Percentiles rank a stretch among this genome's conserved stretches.
Evolutionary conservation across 177 flowering plant species (phyloP).

Genomic region (Vitis hybrid): DNA sequence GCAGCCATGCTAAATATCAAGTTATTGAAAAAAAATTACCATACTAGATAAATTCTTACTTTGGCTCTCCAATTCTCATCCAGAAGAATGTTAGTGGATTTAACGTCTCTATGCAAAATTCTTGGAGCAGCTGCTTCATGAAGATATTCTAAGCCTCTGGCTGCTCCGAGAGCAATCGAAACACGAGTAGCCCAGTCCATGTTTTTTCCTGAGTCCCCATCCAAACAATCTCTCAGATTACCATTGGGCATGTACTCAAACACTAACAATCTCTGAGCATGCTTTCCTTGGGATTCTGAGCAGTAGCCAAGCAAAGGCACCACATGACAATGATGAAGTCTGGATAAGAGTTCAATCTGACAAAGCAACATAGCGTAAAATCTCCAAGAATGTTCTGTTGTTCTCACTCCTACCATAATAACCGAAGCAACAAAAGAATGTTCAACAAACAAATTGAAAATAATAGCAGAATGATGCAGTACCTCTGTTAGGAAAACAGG

Average conservation of each 20-base stretch:
- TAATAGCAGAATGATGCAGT: conserved; percentile 8
- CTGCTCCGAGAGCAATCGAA: conserved; percentile 93
- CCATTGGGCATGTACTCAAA: conserved; percentile 91
- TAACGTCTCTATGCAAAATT: conserved; percentile 97
- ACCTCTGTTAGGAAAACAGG: conserved; percentile 74
- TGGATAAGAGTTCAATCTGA: conserved; percentile 86
- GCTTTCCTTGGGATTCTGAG: conserved; percentile 67
- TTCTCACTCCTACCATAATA: background rate
- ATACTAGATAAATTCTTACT: conserved; percentile 34
- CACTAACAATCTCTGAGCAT: conserved; percentile 75
- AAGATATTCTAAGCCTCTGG: conserved; percentile 94
- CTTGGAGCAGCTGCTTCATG: conserved; percentile 98
- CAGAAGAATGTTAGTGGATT: conserved; percentile 94
- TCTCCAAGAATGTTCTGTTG: background rate
- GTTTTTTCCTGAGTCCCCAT: conserved; percentile 49
- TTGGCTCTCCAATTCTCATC: conserved; percentile 88
- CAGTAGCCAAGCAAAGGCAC: conserved; percentile 96
- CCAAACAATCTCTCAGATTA: conserved; percentile 82
- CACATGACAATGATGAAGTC: conserved; percentile 90
- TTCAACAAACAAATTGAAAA: background rate
- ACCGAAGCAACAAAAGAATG: background rate
- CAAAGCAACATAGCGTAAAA: conserved; percentile 8
- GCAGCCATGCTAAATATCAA: background rate
- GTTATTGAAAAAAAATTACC: background rate
- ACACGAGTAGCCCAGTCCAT: conserved; percentile 84